Conservation (phyloP, 306 rosid species). For the Geum urbanum region DNA sequence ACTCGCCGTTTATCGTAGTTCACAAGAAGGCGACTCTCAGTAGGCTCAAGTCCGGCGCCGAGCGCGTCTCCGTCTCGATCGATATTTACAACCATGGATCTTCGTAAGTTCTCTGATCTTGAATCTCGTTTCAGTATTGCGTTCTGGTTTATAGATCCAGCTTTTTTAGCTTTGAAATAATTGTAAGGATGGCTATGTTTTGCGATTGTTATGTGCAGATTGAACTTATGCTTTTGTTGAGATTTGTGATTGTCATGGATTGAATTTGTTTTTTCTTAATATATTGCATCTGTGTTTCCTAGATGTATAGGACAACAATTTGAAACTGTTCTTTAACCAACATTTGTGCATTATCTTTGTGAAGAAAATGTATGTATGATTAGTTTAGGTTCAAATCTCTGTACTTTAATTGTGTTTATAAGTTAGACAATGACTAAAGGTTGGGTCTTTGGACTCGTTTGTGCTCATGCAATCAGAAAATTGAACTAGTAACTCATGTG, state of each 20-base stretch:
- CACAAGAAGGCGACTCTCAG: slow-evolving; percentile 95
- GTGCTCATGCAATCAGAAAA: neutral
- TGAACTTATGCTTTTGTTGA: neutral
- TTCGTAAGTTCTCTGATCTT: slow-evolving; percentile 47
- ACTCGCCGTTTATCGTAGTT: slow-evolving; percentile 79
- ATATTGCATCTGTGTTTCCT: neutral
- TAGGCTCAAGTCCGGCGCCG: slow-evolving; percentile 84
- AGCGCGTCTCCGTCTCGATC: slow-evolving; percentile 78
- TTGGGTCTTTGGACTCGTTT: neutral
- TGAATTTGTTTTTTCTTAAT: neutral
- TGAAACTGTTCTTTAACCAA: no score
- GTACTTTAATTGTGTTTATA: neutral
- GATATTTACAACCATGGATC: slow-evolving; percentile 97
- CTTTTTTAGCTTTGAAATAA: neutral
- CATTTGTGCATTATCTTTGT: neutral
- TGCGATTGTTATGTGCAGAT: neutral
- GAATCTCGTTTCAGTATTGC: slow-evolving; percentile 9
- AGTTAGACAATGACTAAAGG: neutral
- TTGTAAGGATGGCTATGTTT: slow-evolving; percentile 7
- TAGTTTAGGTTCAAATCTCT: neutral
- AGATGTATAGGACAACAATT: no score
- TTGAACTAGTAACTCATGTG: no score
- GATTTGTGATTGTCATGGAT: neutral
- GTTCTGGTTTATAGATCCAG: slow-evolving; percentile 11
- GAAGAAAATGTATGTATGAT: neutral